Evolutionary conservation across 495 filamentous ascomycete genomes (phyloP), one percentile per base, ranked within the genome.

Genomic region (Lentithecium fluviatile): DNA sequence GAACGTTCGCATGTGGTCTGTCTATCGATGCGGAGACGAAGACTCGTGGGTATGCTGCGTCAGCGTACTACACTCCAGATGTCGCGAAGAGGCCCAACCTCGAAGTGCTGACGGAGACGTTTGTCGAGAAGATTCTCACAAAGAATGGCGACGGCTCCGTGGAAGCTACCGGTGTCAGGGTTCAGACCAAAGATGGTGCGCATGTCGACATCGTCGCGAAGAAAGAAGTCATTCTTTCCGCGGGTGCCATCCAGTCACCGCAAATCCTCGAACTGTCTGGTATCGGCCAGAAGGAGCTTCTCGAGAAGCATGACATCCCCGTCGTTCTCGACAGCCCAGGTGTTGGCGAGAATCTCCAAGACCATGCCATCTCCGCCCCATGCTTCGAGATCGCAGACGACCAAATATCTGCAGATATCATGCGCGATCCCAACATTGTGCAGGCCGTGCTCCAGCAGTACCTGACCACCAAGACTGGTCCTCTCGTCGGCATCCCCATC

Each of bases 311-410:
- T 29, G 46, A 38, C n/a, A 65, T 68, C 20, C 37, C 42, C 12
- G 50, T 58, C 6, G 32, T 25, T 13, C 20, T 68, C 19, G 10
- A 40, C 2, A 50, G 46, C n/a, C 52, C 43, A 3, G 32, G 13
- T n/a, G 56, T 68, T 29, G 62, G 66, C 1, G 36, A 36, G 8
- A 65, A 68, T 38, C 53, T 68, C n/a, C 62, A 65, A 45, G 66
- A 68, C 40, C 66, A 68, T 45, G 17, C 49, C n/a, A 12, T 57
- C n/a, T 10, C 8, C 11, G 48, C 37, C 5, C 17, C 69, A 1
- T 19, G 34, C 26, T 64, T 64, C 45, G 54, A 64, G 38, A 46
- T 29, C n/a, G n/a, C n/a, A n/a, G n/a, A 3, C n/a, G n/a, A n/a
- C 46, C 52, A 20, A 47, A 34, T 7, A 4, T 58, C 13, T n/a